phyloP scores from a whole-genome alignment of 2,329 filamentous ascomycete genomes.

The Diplodia mutila region DNA sequence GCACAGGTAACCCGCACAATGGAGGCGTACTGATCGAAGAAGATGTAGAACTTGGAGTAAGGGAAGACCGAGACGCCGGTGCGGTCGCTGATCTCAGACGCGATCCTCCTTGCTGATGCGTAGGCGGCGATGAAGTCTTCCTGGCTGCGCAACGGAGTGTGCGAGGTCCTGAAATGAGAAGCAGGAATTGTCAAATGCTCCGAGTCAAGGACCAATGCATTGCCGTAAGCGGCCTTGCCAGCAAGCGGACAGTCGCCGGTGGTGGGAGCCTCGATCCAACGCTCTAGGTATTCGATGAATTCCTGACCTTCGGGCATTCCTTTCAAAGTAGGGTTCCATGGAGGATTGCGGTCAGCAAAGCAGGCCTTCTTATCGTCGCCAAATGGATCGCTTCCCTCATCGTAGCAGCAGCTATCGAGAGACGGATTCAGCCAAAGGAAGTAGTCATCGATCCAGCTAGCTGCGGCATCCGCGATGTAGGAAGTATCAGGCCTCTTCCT shows the following conservation, averaged over 20 bases:
- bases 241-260: slow-evolving; percentile 84
- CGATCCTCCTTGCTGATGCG: slow-evolving; percentile 84
- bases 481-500: slow-evolving; percentile 86
- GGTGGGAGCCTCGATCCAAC: slow-evolving; percentile 81
- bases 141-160: slow-evolving; percentile 85
- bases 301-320: slow-evolving; percentile 95
- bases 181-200: slow-evolving; percentile 71
- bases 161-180: slow-evolving; percentile 88
- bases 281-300: slow-evolving; percentile 82
- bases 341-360: slow-evolving; percentile 74
- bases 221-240: slow-evolving; percentile 83
- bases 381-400: slow-evolving; percentile 42
- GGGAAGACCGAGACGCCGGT: slow-evolving; percentile 87
- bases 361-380: slow-evolving; percentile 59
- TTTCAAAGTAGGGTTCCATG: slow-evolving; percentile 85
- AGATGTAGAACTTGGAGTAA: slow-evolving; percentile 97
- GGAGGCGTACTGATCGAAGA: slow-evolving; percentile 93
- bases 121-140: slow-evolving; percentile 93
- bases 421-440: slow-evolving; percentile 94
- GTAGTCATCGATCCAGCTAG: slow-evolving; percentile 97
- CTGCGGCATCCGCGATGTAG: slow-evolving; percentile 84
- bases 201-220: slow-evolving; percentile 78
- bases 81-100: slow-evolving; percentile 69
- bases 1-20: slow-evolving; percentile 80
- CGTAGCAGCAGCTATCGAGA: slow-evolving; percentile 72